phyloP scores from a whole-genome alignment of 2,329 filamentous ascomycete species.

The Stagonosporopsis tanaceti region DNA sequence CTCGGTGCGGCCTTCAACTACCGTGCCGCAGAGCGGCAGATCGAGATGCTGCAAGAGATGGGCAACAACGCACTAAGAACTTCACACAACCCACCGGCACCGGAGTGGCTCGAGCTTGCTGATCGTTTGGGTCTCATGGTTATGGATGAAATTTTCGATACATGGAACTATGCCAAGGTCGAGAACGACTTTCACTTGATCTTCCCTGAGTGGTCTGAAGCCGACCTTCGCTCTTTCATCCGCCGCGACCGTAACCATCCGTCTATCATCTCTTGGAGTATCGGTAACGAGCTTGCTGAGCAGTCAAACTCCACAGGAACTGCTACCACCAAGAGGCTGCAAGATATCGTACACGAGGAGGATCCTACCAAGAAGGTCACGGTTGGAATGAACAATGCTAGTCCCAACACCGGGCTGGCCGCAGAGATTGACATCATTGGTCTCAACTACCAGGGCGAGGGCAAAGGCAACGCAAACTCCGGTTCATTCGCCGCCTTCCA shows the following conservation, averaged over 20 bases:
- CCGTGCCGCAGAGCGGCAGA: constrained; percentile 58
- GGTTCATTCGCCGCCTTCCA: constrained; percentile 59
- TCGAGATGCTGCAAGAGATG: constrained; percentile 60
- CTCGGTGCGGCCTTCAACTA: constrained; percentile 61
- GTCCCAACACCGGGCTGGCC: constrained; percentile 52
- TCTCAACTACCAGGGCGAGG: constrained; percentile 66
- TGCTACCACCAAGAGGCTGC: constrained; percentile 48
- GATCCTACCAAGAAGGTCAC: constrained; percentile 59
- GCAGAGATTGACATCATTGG: constrained; percentile 58
- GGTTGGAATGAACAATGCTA: constrained; percentile 58
- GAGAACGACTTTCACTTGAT: constrained; percentile 61
- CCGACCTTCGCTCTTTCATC: constrained; percentile 60
- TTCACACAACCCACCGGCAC: constrained; percentile 63
- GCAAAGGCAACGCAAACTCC: constrained; percentile 47
- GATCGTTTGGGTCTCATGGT: constrained; percentile 61
- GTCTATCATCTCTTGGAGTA: constrained; percentile 61
- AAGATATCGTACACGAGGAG: constrained; percentile 56
- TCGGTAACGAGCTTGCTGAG: constrained; percentile 63
- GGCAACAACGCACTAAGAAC: constrained; percentile 61
- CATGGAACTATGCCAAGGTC: constrained; percentile 57
- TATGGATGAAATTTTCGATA: constrained; percentile 63
- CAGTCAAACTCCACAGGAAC: constrained; percentile 51
- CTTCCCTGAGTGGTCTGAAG: constrained; percentile 62
- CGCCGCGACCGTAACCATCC: constrained; percentile 64
- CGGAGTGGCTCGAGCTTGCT: constrained; percentile 60